Percentiles rank a stretch among this genome's conserved stretches.
phyloP scores from a whole-genome alignment of 441 rosid genomes.

The Gossypium schwendimanii region DNA sequence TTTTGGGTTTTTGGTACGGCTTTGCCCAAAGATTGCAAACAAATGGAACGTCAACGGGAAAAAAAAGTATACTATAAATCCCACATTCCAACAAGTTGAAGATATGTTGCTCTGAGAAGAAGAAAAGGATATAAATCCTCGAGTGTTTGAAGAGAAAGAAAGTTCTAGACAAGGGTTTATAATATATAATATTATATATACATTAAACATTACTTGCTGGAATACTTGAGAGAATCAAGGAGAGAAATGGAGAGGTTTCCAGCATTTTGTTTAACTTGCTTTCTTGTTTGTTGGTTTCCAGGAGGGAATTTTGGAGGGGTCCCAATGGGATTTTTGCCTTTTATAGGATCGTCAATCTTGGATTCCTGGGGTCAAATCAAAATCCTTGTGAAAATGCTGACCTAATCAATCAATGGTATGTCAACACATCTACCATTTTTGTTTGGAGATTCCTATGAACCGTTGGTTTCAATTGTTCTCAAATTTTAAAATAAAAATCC shows the following conservation, averaged over 20 bases:
- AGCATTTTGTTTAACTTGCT: background rate
- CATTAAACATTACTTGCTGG: background rate
- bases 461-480: background rate
- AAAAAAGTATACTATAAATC: background rate
- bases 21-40: background rate
- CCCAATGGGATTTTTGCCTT: background rate
- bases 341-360: background rate
- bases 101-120: background rate
- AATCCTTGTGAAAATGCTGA: background rate
- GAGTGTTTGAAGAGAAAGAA: background rate
- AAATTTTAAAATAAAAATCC: too few relatives aligned
- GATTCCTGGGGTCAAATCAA: background rate
- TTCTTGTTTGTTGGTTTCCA: background rate
- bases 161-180: slow-evolving; percentile 13
- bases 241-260: slow-evolving; percentile 16
- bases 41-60: background rate
- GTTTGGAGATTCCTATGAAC: background rate
- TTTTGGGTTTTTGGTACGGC: background rate
- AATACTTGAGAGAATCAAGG: background rate
- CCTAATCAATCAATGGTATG: background rate
- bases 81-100: background rate
- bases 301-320: background rate
- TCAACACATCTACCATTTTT: background rate
- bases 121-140: slow-evolving; percentile 2
- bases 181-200: too few relatives aligned